Evolutionary conservation across 2,329 filamentous ascomycete genomes (phyloP).

Genomic region (Sporothrix variecibatus): DNA sequence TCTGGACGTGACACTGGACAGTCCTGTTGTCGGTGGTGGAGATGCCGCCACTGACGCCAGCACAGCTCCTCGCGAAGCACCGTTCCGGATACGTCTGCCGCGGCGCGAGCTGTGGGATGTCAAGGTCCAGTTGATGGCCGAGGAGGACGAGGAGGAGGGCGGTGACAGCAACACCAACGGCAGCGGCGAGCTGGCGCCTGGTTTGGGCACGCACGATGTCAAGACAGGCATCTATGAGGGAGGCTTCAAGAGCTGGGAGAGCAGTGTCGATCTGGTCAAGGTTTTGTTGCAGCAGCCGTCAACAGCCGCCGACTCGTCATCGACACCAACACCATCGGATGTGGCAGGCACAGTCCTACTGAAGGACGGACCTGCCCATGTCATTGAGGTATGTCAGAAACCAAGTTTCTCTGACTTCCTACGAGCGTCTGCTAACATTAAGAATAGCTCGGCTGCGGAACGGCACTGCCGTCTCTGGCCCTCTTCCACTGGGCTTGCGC

Average conservation of each 20-base stretch:
- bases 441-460: slow-evolving; percentile 72
- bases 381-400: slow-evolving; percentile 55
- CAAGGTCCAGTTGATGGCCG: slow-evolving; percentile 77
- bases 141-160: slow-evolving; percentile 62
- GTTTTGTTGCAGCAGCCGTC: slow-evolving; percentile 53
- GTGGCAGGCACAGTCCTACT: slow-evolving; percentile 29
- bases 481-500: slow-evolving; percentile 63
- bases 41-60: not conserved
- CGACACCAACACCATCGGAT: slow-evolving; percentile 17
- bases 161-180: slow-evolving; percentile 41
- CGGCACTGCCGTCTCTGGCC: slow-evolving; percentile 70
- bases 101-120: slow-evolving; percentile 81
- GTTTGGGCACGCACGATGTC: slow-evolving; percentile 70
- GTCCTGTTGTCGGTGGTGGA: slow-evolving; percentile 26
- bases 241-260: slow-evolving; percentile 89
- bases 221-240: slow-evolving; percentile 83
- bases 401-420: too few species aligned
- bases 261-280: slow-evolving; percentile 76
- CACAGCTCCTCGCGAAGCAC: not conserved
- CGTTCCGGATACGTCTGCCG: slow-evolving; percentile 54
- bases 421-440: not conserved
- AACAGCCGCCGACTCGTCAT: slow-evolving; percentile 35
- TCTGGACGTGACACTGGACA: slow-evolving; percentile 58
- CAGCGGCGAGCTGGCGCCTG: slow-evolving; percentile 44
- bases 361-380: slow-evolving; percentile 42